phyloP scores from a whole-genome alignment of 2,329 filamentous ascomycete species.

The Trichophyton equinum region DNA sequence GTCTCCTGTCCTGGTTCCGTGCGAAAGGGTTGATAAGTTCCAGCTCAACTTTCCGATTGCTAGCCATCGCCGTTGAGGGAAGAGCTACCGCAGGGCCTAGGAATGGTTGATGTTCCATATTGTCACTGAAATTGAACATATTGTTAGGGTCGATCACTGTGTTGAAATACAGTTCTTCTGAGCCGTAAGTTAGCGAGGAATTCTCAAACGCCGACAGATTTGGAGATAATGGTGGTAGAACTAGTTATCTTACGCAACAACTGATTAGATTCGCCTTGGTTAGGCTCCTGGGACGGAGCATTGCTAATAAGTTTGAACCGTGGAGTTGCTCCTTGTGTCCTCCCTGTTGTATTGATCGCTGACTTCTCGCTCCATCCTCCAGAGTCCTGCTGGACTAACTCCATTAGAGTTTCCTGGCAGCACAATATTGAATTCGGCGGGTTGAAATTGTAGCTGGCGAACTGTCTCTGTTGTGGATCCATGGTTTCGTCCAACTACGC shows the following conservation, averaged over 20 bases:
- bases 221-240: neutral
- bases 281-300: neutral
- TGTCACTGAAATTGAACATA: neutral
- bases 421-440: neutral
- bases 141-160: neutral
- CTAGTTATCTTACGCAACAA: neutral
- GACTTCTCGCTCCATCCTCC: neutral
- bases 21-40: slow-evolving; percentile 3
- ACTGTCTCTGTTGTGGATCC: neutral
- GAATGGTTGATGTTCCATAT: neutral
- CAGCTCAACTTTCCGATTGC: neutral
- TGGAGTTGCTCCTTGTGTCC: neutral
- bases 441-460: neutral
- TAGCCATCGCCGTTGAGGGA: neutral
- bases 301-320: neutral
- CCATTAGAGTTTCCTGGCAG: neutral
- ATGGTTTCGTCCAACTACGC: neutral
- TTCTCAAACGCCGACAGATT: neutral
- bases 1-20: neutral
- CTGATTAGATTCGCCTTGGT: neutral
- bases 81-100: neutral
- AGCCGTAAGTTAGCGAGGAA: neutral
- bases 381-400: neutral
- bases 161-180: neutral
- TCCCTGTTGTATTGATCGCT: neutral